Conservation (phyloP, 805 yeast genomes). For the Komagataella pastoris region DNA sequence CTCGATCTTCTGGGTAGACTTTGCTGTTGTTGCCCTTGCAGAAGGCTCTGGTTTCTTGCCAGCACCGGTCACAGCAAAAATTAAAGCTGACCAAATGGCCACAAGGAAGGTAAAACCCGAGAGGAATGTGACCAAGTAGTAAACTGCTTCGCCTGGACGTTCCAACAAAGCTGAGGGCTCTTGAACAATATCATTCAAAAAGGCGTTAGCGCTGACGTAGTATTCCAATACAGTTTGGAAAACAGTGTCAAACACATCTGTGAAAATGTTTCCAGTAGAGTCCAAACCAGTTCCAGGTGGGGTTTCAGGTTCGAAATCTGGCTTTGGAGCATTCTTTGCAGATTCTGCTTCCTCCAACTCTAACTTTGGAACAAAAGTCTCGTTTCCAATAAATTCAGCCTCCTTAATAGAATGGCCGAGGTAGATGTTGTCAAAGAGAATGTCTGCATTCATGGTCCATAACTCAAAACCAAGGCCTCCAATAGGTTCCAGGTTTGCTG, state of each 20-base stretch:
- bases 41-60: not conserved
- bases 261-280: not conserved
- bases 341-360: conserved; percentile 32
- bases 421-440: conserved; percentile 73
- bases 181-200: conserved; percentile 21
- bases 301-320: conserved; percentile 24
- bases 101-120: conserved; percentile 26
- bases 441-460: conserved; percentile 73
- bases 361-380: conserved; percentile 47
- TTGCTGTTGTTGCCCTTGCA: not conserved
- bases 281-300: conserved; percentile 13
- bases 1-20: not conserved
- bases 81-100: conserved; percentile 25
- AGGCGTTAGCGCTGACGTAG: not conserved
- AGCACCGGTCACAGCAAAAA: conserved; percentile 13
- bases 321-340: conserved; percentile 25
- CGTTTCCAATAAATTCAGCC: conserved; percentile 75
- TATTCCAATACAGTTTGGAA: not conserved
- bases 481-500: conserved; percentile 50
- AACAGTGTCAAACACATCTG: not conserved
- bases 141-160: conserved; percentile 37
- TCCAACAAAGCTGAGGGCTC: conserved; percentile 31
- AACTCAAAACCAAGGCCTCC: conserved; percentile 82
- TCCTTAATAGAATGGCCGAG: conserved; percentile 75
- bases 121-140: conserved; percentile 29